These are phyloP conservation scores for Ascochyta lentis DNA, from an alignment of 2,329 filamentous ascomycete species.

Conservation along the genomic window DNA sequence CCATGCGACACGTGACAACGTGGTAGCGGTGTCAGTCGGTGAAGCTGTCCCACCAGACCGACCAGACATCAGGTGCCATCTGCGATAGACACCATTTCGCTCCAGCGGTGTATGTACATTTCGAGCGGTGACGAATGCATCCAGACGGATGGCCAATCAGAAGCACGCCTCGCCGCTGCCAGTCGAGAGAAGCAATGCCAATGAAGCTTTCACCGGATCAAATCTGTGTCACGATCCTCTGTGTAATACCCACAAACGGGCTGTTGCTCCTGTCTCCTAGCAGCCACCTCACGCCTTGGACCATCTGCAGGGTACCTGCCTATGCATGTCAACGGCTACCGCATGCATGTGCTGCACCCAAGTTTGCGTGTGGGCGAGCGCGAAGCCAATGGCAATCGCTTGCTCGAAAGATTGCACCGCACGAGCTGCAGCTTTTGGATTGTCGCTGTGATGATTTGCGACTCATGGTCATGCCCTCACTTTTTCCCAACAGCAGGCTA, in stretches of 20 bases:
- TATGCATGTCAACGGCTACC: conserved; percentile 11
- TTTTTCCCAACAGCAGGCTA: background rate
- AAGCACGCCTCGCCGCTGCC: conserved; percentile 2
- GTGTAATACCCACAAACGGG: conserved; percentile 4
- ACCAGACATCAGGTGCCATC: conserved; percentile 1
- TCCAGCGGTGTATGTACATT: conserved; percentile 24
- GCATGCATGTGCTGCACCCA: conserved; percentile 2
- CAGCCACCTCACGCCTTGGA: conserved; percentile 23
- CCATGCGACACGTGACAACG: background rate
- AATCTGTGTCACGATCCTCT: conserved; percentile 32
- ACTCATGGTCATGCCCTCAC: too few relatives aligned
- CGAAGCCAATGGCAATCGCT: conserved; percentile 9
- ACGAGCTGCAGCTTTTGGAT: background rate
- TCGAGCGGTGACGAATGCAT: conserved; percentile 25
- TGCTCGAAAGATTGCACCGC: conserved; percentile 6
- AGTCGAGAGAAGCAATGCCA: conserved; percentile 16
- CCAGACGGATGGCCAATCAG: conserved; percentile 22
- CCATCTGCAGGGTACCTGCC: conserved; percentile 15
- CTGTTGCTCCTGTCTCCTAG: conserved; percentile 22
- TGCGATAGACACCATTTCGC: background rate
- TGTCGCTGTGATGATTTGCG: too few relatives aligned
- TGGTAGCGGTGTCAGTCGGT: conserved; percentile 20
- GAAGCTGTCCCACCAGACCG: conserved; percentile 5
- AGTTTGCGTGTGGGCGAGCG: conserved; percentile 31
- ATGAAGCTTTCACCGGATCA: conserved; percentile 34